Evolutionary conservation across 306 rosid species (phyloP), one percentile per base, ranked within the genome.

Genomic region (Clitoria ternatea): DNA sequence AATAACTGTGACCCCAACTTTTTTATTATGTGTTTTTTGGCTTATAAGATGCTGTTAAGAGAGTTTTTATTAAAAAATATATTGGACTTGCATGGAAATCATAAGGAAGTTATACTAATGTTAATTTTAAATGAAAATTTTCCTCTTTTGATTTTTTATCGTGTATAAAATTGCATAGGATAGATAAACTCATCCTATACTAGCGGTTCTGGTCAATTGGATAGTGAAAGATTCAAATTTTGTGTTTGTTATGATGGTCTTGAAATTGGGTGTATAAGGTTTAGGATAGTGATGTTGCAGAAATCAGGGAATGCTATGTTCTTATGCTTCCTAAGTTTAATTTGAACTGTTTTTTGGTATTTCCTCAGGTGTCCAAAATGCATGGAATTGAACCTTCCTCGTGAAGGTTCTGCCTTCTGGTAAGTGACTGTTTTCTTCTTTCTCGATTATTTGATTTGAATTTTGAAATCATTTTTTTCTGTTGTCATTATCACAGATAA

Each of bases 391-490:
- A 94, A 87, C 87, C 96, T 94, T 77, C 91, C 99, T 45, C 96
- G 97, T 1, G 92, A 87, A 78, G 85, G 79, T 49, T 86, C 97
- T 30, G 88, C 99, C 33, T 94, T 94, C 90, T 94, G 97, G 99
- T 94, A 19, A 64, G 99, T 87, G 77, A 75, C 43, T 57, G 27
- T 54, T 36, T 66, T 24, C 52, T 42, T 17, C 62, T 59, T 67
- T 50, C 7, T 30, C 26, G 23, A 17, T 7, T 32, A 30, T 72
- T 73, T 45, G 29, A 30, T 72, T 73, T 45, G 29, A 15, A 27
- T 54, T 55, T n/a, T 55, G 39, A 55, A 7, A 0, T 49, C 2
- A 1, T 6, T 27, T 6, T 26, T 26, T 4, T 12, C 4, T 23
- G 33, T 13, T 54, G 18, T 26, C 19, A 2, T 13, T 19, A 26